Conservation (phyloP, 2,329 filamentous ascomycete species). For the Xylaria polymorpha region DNA sequence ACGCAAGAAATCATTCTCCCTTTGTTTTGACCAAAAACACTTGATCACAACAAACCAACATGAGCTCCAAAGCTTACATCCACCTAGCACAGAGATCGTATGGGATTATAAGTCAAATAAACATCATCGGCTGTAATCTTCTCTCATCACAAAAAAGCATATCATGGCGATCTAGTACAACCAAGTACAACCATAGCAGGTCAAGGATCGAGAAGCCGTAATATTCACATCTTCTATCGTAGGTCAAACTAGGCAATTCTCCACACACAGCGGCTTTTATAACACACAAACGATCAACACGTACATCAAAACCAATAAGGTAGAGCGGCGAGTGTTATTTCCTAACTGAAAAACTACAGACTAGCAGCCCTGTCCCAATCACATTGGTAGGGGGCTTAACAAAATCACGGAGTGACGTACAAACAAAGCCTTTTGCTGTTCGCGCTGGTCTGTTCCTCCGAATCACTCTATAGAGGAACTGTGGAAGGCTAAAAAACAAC, state of each 20-base stretch:
- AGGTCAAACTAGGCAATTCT: background rate
- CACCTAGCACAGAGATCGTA: too few relatives aligned
- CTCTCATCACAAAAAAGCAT: too few relatives aligned
- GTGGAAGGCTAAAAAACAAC: background rate
- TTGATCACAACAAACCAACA: too few relatives aligned
- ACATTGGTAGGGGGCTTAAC: slow-evolving; percentile 6
- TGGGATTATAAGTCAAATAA: too few relatives aligned
- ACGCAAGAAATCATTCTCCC: too few relatives aligned
- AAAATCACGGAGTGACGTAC: slow-evolving; percentile 10
- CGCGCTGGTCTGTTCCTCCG: slow-evolving; percentile 10
- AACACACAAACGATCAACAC: background rate
- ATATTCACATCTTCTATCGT: too few relatives aligned
- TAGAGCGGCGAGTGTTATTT: slow-evolving; percentile 34
- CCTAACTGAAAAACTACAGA: slow-evolving; percentile 23
- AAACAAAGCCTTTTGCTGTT: slow-evolving; percentile 22
- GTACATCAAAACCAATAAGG: background rate
- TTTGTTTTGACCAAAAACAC: too few relatives aligned
- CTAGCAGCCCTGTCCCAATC: background rate
- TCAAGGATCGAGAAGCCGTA: too few relatives aligned
- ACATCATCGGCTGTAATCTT: too few relatives aligned
- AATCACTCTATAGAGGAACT: background rate
- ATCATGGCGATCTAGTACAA: too few relatives aligned
- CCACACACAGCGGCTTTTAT: background rate
- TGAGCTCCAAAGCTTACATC: too few relatives aligned
- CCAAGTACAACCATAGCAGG: too few relatives aligned